Conservation (phyloP, 441 rosid species). For the Mallotus repandus region DNA sequence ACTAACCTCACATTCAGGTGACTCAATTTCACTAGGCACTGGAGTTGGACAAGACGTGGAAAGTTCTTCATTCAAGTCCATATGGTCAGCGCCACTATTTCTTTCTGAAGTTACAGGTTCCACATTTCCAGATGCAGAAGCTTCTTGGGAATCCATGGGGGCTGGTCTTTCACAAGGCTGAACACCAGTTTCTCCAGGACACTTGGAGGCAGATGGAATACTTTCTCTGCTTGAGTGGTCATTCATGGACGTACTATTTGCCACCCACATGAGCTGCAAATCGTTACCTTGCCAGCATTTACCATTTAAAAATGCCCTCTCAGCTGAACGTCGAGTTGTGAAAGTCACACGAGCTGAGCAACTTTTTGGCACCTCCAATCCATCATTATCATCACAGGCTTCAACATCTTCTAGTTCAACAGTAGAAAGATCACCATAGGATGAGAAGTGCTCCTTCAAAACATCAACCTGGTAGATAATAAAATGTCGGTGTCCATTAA, state of each 20-base stretch:
- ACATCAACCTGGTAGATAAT: constrained; percentile 49
- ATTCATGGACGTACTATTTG: constrained; percentile 39
- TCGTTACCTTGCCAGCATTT: constrained; percentile 81
- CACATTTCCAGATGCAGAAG: constrained; percentile 34
- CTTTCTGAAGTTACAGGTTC: constrained; percentile 44
- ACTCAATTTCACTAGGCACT: constrained; percentile 14
- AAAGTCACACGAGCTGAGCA: constrained; percentile 60
- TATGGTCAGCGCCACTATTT: constrained; percentile 18
- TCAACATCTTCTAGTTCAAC: constrained; percentile 70
- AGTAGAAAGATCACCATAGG: constrained; percentile 64
- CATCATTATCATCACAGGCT: constrained; percentile 32
- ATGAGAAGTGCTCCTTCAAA: constrained; percentile 74
- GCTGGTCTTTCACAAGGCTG: constrained; percentile 31
- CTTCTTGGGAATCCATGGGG: constrained; percentile 35
- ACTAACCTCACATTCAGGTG: constrained; percentile 15
- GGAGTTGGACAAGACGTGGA: constrained; percentile 19
- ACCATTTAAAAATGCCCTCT: constrained; percentile 75
- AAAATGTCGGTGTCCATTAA: constrained; percentile 16
- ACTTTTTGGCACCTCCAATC: constrained; percentile 35
- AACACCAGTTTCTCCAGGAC: constrained; percentile 28
- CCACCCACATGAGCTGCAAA: constrained; percentile 71
- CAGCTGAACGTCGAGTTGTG: constrained; percentile 65
- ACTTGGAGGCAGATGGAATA: constrained; percentile 31
- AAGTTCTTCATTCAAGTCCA: constrained; percentile 28
- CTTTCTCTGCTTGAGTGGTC: constrained; percentile 36